Conservation (phyloP, 768 basidiomycete species). For the Mycena kentingensis region DNA sequence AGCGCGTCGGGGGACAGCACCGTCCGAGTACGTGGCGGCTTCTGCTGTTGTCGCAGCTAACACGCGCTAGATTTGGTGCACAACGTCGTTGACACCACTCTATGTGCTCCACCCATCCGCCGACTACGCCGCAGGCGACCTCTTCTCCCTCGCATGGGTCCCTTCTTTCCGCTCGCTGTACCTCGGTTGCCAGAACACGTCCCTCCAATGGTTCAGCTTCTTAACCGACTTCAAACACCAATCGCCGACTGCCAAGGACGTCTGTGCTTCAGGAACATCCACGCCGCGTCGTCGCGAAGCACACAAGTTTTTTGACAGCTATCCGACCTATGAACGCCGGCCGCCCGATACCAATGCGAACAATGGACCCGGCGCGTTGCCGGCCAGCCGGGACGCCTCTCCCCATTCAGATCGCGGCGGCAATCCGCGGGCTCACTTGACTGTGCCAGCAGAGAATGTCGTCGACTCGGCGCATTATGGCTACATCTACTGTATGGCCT, state of each 20-base stretch:
- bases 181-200: slow-evolving; percentile 91
- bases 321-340: slow-evolving; percentile 69
- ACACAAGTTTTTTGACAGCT: slow-evolving; percentile 93
- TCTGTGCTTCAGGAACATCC: slow-evolving; percentile 34
- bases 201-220: slow-evolving; percentile 87
- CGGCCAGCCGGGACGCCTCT: slow-evolving; percentile 32
- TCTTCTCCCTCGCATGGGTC: slow-evolving; percentile 85
- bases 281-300: slow-evolving; percentile 51
- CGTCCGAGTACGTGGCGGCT: slow-evolving; percentile 59
- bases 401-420: slow-evolving; percentile 32
- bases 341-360: slow-evolving; percentile 71
- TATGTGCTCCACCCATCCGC: slow-evolving; percentile 77
- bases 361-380: slow-evolving; percentile 44
- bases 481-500: slow-evolving; percentile 83
- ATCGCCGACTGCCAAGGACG: slow-evolving; percentile 17
- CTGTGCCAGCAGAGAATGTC: slow-evolving; percentile 69
- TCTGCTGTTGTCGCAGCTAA: neutral
- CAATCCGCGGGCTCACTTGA: slow-evolving; percentile 44
- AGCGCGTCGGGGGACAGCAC: slow-evolving; percentile 93
- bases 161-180: slow-evolving; percentile 69
- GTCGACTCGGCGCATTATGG: slow-evolving; percentile 92
- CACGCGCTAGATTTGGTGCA: slow-evolving; percentile 74
- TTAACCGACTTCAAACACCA: slow-evolving; percentile 15
- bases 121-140: slow-evolving; percentile 81
- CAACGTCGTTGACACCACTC: slow-evolving; percentile 61